Conservation (phyloP, 1,139 yeast genomes). For the Kurtzmaniella quercitrusa region DNA sequence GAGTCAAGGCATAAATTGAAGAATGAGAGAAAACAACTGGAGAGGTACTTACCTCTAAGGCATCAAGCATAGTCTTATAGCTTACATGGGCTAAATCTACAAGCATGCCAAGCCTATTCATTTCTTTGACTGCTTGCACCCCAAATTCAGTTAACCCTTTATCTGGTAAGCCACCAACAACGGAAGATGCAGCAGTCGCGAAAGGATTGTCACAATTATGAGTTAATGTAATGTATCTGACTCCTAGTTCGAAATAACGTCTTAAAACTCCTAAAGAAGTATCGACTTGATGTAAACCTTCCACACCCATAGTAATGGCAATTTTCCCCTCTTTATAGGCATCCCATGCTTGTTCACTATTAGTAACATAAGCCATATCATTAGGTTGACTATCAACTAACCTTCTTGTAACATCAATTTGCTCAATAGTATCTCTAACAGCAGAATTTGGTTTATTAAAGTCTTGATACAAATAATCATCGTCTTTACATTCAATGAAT, state of each 20-base stretch:
- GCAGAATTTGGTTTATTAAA: conserved; percentile 36
- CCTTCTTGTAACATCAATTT: conserved; percentile 47
- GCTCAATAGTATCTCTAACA: conserved; percentile 50
- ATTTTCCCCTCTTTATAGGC: conserved; percentile 30
- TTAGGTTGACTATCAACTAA: conserved; percentile 35
- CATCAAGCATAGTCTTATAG: conserved; percentile 45
- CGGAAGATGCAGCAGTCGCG: conserved; percentile 49
- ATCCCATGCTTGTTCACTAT: conserved; percentile 32
- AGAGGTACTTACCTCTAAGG: conserved; percentile 34
- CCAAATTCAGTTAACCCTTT: conserved; percentile 43
- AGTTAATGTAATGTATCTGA: conserved; percentile 47
- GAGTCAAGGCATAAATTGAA: conserved; percentile 35
- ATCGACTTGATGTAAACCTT: conserved; percentile 51
- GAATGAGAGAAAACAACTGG: conserved; percentile 52
- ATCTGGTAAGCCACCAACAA: conserved; percentile 40
- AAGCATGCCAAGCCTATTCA: conserved; percentile 52
- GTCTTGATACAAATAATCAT: conserved; percentile 33
- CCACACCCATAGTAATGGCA: conserved; percentile 47
- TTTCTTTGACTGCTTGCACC: conserved; percentile 34
- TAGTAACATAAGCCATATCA: conserved; percentile 33
- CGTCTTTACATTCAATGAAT: conserved; percentile 40
- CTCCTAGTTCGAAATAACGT: conserved; percentile 44
- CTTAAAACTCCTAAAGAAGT: conserved; percentile 45
- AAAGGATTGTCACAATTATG: conserved; percentile 56
- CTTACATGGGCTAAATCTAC: conserved; percentile 54